Evolutionary conservation across 306 rosid genomes (phyloP).

Genomic region (Quercus alba): DNA sequence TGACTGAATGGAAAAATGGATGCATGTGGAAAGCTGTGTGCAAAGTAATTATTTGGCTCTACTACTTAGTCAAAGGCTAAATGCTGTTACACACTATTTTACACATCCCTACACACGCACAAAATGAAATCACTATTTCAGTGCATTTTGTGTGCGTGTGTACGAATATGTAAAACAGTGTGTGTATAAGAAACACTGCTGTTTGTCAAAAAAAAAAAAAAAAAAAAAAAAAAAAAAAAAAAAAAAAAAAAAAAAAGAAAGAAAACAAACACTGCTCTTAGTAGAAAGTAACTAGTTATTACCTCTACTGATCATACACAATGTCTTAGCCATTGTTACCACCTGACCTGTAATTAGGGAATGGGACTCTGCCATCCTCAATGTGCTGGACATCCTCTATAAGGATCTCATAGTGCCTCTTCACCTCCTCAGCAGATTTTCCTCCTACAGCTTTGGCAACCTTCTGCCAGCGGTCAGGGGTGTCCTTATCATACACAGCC

Average conservation of each 20-base stretch:
- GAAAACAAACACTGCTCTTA: too few relatives aligned
- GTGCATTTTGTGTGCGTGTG: too few relatives aligned
- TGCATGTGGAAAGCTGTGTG: not conserved
- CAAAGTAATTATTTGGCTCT: not conserved
- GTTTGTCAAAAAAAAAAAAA: too few relatives aligned
- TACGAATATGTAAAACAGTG: too few relatives aligned
- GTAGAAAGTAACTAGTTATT: not conserved
- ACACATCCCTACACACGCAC: too few relatives aligned
- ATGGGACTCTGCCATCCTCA: constrained; percentile 60
- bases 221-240: too few relatives aligned
- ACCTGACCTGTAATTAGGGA: constrained; percentile 51
- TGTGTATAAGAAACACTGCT: too few relatives aligned
- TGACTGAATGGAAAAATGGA: not conserved
- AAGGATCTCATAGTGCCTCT: constrained; percentile 68
- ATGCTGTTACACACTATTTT: too few relatives aligned
- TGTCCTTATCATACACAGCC: constrained; percentile 65
- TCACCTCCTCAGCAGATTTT: constrained; percentile 71
- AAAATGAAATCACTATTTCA: too few relatives aligned
- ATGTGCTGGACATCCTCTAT: constrained; percentile 63
- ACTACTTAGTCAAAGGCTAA: not conserved
- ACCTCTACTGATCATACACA: constrained; percentile 17
- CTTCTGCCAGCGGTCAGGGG: constrained; percentile 81
- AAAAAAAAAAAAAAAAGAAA: too few relatives aligned
- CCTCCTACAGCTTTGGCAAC: constrained; percentile 63
- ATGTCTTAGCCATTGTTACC: constrained; percentile 20